These are phyloP conservation scores for Globisporangium megalacanthum DNA, from an alignment of 352 stramenopile genomes.

Conservation along the genomic window DNA sequence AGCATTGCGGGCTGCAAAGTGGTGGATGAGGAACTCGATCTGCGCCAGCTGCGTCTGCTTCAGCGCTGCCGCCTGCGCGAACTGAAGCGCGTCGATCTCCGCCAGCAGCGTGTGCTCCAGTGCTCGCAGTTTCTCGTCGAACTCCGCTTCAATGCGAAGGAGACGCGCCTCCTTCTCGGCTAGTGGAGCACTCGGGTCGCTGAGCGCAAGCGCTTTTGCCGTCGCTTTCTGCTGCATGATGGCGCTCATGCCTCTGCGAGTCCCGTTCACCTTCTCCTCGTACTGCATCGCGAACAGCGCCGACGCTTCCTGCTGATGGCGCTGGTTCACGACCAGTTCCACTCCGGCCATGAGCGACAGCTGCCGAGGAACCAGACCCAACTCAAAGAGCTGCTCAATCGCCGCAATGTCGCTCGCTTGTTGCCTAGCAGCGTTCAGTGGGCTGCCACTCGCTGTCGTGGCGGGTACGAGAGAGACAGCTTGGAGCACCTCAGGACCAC, in stretches of 20 bases:
- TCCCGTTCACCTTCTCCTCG: constrained; percentile 14
- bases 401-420: constrained; percentile 40
- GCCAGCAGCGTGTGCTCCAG: constrained; percentile 24
- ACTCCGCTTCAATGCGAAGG: constrained; percentile 33
- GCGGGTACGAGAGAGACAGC: no score
- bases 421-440: constrained; percentile 15
- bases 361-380: constrained; percentile 39
- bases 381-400: constrained; percentile 54
- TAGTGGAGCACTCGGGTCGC: constrained; percentile 3
- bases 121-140: constrained; percentile 29
- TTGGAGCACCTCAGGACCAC: no score
- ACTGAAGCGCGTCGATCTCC: constrained; percentile 24
- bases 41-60: constrained; percentile 41
- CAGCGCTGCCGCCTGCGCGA: constrained; percentile 22
- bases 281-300: constrained; percentile 29
- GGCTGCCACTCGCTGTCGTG: background rate
- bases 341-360: constrained; percentile 47
- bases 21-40: constrained; percentile 33
- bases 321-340: constrained; percentile 44
- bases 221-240: constrained; percentile 49
- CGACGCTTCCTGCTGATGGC: constrained; percentile 47
- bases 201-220: constrained; percentile 30
- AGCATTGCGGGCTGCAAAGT: constrained; percentile 29
- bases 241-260: constrained; percentile 26
- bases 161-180: constrained; percentile 17